Evolutionary conservation across 192 early-diverging fungal genomes (phyloP), one percentile per base, ranked within the genome.

Genomic region (Dimargaris verticillata): DNA sequence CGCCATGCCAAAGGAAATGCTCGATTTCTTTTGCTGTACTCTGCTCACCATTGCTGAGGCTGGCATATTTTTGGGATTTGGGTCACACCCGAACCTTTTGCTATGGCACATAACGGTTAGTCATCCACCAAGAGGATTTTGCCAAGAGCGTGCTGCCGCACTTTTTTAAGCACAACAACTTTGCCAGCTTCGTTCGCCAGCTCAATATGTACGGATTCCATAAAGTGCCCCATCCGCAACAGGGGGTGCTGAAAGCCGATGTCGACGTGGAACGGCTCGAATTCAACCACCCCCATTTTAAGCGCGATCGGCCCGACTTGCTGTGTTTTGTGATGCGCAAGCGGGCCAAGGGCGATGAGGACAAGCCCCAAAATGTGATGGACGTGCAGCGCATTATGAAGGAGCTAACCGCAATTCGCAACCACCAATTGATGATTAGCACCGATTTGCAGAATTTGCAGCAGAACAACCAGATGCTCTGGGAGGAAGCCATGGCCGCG

Each of bases 151-250:
- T 94, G 20, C 71, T 94, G 42, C 91, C 92, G 24, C 76, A 74
- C 18, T 88, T 86, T 63, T 94, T 92, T 68, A 94, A 94, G 70
- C 92, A 94, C 77, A 86, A 83, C 71, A 93, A 92, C 44, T 92
- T 92, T 68, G 77, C 87, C 22, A 84, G 80, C 28, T 94, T 93
- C 80, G 91, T 93, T 0, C 82, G 91, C 26, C 92, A 94, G 65
- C 75, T 93, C 13, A 94, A 94, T 67, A 85, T 93, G 86, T 94
- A 99, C 65, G 95, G 89, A 15, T 99, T 99, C 64, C 92, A 93
- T 72, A 98, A 98, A 61, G 81, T 95, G 15, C 92, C 91, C n/a
- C 89, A 95, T 67, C 66, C 93, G 15, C 87, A 91, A 61, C 87
- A 92, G 53, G 95, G 95, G 29, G 88, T 89, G 2, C 74, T 96